Evolutionary conservation across 2,329 filamentous ascomycete genomes (phyloP).

Genomic region (Hypocreales sp.): DNA sequence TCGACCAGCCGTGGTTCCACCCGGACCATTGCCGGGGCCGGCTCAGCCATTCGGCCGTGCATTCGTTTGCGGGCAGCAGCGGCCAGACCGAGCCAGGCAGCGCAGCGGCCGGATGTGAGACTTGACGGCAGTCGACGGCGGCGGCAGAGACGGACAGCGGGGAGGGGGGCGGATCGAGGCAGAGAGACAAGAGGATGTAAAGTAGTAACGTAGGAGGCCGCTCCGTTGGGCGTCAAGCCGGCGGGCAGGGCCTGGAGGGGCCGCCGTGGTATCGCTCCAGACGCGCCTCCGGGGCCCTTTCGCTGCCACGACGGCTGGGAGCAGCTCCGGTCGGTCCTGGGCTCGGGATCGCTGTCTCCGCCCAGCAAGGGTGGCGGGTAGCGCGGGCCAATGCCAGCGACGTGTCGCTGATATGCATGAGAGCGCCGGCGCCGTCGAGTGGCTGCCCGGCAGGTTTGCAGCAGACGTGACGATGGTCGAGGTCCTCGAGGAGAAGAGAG

Average conservation of each 20-base stretch:
- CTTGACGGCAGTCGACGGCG: constrained; percentile 4
- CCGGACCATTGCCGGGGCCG: constrained; percentile 16
- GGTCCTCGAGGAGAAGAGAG: constrained; percentile 19
- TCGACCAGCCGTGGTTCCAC: constrained; percentile 19
- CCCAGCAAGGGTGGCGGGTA: constrained; percentile 8
- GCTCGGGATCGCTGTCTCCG: constrained; percentile 2
- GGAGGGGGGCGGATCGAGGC: constrained; percentile 11
- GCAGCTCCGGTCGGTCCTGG: constrained; percentile 1
- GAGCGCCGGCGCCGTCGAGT: constrained; percentile 4
- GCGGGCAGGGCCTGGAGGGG: constrained; percentile 1
- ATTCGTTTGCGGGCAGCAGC: constrained; percentile 3
- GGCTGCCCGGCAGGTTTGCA: constrained; percentile 4
- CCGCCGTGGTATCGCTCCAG: constrained; percentile 1
- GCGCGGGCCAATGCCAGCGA: constrained; percentile 8
- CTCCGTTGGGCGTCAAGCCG: constrained; percentile 3
- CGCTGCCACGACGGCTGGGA: constrained; percentile 1
- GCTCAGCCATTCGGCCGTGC: constrained; percentile 4
- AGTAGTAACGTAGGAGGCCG: too few species aligned
- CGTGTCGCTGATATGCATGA: constrained; percentile 9
- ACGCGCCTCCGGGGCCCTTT: background rate
- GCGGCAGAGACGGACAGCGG: constrained; percentile 8
- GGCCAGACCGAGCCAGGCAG: background rate
- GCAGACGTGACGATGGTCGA: constrained; percentile 15
- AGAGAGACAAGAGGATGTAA: too few species aligned
- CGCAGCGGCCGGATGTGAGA: too few species aligned